Conservation (phyloP, 257 asterid genomes). For the Lycium barbarum region DNA sequence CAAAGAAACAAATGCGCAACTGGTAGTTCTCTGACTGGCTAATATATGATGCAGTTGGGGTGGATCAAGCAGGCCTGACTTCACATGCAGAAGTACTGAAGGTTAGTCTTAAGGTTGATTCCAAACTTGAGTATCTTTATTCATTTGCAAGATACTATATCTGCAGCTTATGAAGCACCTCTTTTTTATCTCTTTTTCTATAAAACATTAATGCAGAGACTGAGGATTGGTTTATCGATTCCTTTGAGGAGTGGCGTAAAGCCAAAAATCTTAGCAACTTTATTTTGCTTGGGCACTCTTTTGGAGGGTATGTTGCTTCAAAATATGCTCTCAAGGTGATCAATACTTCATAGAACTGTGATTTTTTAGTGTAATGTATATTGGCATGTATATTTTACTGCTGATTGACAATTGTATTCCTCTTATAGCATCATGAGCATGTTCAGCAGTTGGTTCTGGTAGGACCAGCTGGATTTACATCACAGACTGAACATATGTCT, state of each 20-base stretch:
- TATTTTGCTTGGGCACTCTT: conserved; percentile 95
- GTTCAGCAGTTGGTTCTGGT: conserved; percentile 84
- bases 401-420: conserved; percentile 30
- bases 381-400: conserved; percentile 12
- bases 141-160: conserved; percentile 12
- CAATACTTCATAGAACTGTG: not conserved
- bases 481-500: conserved; percentile 70
- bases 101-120: conserved; percentile 52
- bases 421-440: conserved; percentile 89
- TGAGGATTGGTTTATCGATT: conserved; percentile 84
- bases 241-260: conserved; percentile 97
- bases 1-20: not conserved
- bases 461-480: conserved; percentile 92
- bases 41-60: conserved; percentile 81
- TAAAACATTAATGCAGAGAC: conserved; percentile 61
- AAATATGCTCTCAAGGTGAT: conserved; percentile 89
- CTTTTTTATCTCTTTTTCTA: not conserved
- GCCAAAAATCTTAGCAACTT: conserved; percentile 83
- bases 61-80: conserved; percentile 98
- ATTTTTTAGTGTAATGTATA: not conserved
- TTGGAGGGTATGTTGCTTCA: conserved; percentile 96
- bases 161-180: not conserved
- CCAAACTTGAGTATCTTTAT: not conserved
- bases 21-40: conserved; percentile 22
- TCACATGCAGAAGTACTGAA: conserved; percentile 96